These are phyloP conservation scores for Orbilia oligospora DNA, from an alignment of 2,329 filamentous ascomycete genomes.

Conservation along the genomic window DNA sequence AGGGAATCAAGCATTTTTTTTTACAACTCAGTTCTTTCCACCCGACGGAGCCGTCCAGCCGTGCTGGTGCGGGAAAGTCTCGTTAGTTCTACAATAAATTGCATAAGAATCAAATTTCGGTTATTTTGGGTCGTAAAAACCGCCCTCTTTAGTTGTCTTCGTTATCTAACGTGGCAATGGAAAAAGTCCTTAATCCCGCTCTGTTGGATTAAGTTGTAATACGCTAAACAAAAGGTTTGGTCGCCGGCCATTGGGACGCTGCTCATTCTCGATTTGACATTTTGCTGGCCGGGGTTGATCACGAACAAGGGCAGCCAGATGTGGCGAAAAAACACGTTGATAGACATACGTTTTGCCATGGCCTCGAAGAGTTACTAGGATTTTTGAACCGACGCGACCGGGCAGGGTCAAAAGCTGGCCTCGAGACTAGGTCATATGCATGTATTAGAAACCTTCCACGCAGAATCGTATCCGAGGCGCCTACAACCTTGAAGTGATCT, in stretches of 20 bases:
- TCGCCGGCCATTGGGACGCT: neutral
- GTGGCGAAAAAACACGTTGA: slow-evolving; percentile 15
- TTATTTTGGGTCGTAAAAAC: slow-evolving; percentile 22
- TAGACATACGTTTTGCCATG: neutral
- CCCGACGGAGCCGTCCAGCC: slow-evolving; percentile 9
- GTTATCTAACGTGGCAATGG: neutral
- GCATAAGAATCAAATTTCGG: slow-evolving; percentile 51
- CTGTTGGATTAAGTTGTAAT: neutral
- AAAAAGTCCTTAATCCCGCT: neutral
- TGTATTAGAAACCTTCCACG: slow-evolving; percentile 17
- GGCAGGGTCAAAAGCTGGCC: neutral
- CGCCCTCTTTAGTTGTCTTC: neutral
- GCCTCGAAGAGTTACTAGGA: neutral
- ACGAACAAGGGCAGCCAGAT: neutral
- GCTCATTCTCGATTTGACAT: neutral
- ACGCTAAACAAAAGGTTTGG: neutral
- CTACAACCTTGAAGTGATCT: slow-evolving; percentile 1
- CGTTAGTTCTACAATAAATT: neutral
- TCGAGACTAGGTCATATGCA: slow-evolving; percentile 9
- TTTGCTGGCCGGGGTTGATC: too few relatives aligned
- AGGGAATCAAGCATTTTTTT: slow-evolving; percentile 12
- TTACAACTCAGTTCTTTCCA: slow-evolving; percentile 6
- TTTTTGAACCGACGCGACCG: neutral
- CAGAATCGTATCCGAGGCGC: slow-evolving; percentile 22
- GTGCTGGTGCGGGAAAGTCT: slow-evolving; percentile 8